Base-by-base conservation (phyloP, 1,139 yeast species). In the Yamadazyma blattariae region DNA sequence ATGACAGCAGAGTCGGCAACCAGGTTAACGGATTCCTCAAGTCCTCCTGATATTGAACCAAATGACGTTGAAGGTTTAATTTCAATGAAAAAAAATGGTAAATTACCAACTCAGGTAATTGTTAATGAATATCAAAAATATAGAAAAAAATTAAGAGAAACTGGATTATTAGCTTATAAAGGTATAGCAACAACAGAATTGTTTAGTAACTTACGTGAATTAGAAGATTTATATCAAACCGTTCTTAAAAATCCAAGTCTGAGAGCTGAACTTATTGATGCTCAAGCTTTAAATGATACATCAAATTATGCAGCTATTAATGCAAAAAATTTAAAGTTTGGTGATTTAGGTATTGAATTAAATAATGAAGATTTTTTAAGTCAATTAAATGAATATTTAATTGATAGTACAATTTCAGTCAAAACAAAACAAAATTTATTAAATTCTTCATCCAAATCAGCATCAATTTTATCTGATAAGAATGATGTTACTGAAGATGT, bases 261-360 rank as follows among this genome's bases (percentile, higher is more conserved):
- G 33, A 21, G 33, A 5, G 38, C 41, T 33, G 62, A 58, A 42
- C 38, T 34, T 22, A 26, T 39, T 2, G 77, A 71, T 44, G 60
- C 75, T 3, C 70, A 67, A 42, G 67, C 68, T 3, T 59, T 71
- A 35, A 57, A 50, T 33, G 69, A 65, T 38, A 59, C 69, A 1
- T 56, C 74, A 10, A 57, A 52, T 33, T 58, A 67, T 42, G 73
- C 72, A 10, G 71, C 71, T 11, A 50, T 61, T 20, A 82, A 83
- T 36, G 77, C 85, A 2, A 67, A 77, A 34, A 80, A 78, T 52
- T 48, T 81, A 42, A 73, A 72, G 36, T 59, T 81, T 29, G 85
- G 80, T 1, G 72, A 71, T 31, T 63, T 72, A 7, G 79, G 74
- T 7, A 63, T 69, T 7, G 58, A 75, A 2, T 51, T 84, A 8